Base-by-base conservation (phyloP, 306 rosid genomes). In the Acacia confusa region DNA sequence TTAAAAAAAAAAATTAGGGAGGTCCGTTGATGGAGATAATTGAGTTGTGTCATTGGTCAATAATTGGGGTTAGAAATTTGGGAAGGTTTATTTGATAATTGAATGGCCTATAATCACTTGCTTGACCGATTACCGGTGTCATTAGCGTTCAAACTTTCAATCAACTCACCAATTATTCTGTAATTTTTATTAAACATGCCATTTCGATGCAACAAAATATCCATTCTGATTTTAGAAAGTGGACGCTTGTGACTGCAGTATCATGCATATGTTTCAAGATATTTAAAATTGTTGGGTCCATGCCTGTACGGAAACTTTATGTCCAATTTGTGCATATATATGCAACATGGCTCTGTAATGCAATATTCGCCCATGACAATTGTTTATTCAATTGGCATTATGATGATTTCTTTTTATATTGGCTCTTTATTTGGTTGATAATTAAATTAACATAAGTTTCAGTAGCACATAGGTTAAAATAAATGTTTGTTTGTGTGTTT, bases 91-190 rank as follows among this genome's bases (percentile, higher is more conserved):
- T n/a, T 41, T 12, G 36, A 68, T 40, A 53, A 44, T 48, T 24
- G 44, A 48, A 64, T 10, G 6, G 44, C 32, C 43, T 34, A 81
- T 81, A 4, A 74, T 74, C 60, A 66, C 75, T 64, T 74, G 20
- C 24, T 75, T 75, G 70, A 81, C 63, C 40, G 15, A 74, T 52
- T 9, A 50, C 22, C 22, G 4, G 44, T 19, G 70, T 60, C 52
- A 50, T 50, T 47, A 19, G n/a, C 24, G 13, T 75, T 53, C 61
- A 75, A 67, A 55, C 70, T 41, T 32, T 45, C 65, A 27, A 27
- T 52, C 67, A 74, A 36, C 17, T 6, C 13, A 13, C 17, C 67
- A 74, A 74, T 20, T 19, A 28, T 53, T 10, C 14, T 68, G 10
- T n/a, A 40, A 38, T 16, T 17, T 72, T 27, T 34, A 34, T 52